Evolutionary conservation across 2,329 filamentous ascomycete species (phyloP), one percentile per base, ranked within the genome.

Genomic region (Cylindrodendrum hubeiense): DNA sequence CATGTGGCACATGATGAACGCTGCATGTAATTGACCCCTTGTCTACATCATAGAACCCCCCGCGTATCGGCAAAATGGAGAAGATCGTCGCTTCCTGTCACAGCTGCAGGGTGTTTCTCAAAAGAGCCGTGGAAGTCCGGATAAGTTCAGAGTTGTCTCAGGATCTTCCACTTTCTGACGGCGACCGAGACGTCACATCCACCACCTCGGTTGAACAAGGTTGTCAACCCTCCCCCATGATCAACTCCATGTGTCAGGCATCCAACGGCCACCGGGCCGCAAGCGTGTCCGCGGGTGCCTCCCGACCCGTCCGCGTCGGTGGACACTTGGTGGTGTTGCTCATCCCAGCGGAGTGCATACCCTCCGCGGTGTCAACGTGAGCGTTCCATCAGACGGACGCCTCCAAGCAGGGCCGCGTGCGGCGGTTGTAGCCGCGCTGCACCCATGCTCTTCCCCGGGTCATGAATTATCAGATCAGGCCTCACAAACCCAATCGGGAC

Each of bases 221-320:
- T 44, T 50, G 34, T 24, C 52, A 56, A 21, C 28, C 33, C 26
- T 41, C 60, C 30, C 52, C 33, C 53, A 58, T 58, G 53, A 57
- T 57, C 60, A 52, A 41, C 30, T 46, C 53, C 60, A 57, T 63
- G 53, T 63, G 60, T 43, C 60, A 63, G 53, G 46, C 50, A 53
- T 53, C 46, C 52, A 52, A 46, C 60, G 60, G 60, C 30, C 41
- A 9, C 26, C 60, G 60, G 60, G 28, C 60, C 60, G 60, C 39
- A 30, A 33, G 30, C 28, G 21, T 41, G 21, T 47, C 19, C 53
- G 53, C 41, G 50, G 50, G 22, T 30, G 44, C 22, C 22, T 61
- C 58, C 58, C 58, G 57, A 53, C 17, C 26, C 58, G 24, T n/a
- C 30, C 43, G 13, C 19, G 26, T 28, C 15, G 10, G 19, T 22